Evolutionary conservation across 2,329 filamentous ascomycete genomes (phyloP), one percentile per base, ranked within the genome.

Genomic region (Cercospora sp.): DNA sequence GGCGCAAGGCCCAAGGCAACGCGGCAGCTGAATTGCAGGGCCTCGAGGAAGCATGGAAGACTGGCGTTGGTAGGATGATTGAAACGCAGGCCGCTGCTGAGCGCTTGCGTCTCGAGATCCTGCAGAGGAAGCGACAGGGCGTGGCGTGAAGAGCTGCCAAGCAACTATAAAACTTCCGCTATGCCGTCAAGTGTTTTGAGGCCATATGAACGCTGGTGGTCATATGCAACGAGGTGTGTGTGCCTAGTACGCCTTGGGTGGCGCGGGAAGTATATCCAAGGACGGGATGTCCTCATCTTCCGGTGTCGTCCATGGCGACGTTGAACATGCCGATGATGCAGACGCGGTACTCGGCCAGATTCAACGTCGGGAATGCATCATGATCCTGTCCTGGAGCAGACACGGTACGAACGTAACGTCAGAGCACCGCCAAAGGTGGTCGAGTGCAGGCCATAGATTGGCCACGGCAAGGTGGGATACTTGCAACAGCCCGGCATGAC

Each of bases 61-160:
- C 83, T 60, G 92, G 92, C 26, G 87, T 98, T 1, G 91, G 91
- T 3, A 86, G 88, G 68, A 89, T 95, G 58, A 81, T 98, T 45
- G 93, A 97, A 86, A 91, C 92, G 0, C 92, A 97, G 83, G 85
- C 94, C 64, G 95, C 93, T 0, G 90, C 90, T 9, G 92, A 96
- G 80, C 85, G 84, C 60, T 75, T 97, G 74, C 85, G 88, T 76
- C 82, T 83, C 73, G 86, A 91, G 79, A 87, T 93, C 62, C 76
- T 93, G 68, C 87, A 90, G 73, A 85, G 85, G 77, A 85, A 89
- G 79, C 84, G 86, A 74, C 79, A 77, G 59, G 79, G 67, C 20
- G 76, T 74, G n/a, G 61, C 67, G 13, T 72, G 70, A 72, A 28
- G 20, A 31, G 53, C 16, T 28, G 53, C 16, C 53, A 30, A 28